phyloP scores from a whole-genome alignment of 306 rosid genomes.

The Betula pendula region DNA sequence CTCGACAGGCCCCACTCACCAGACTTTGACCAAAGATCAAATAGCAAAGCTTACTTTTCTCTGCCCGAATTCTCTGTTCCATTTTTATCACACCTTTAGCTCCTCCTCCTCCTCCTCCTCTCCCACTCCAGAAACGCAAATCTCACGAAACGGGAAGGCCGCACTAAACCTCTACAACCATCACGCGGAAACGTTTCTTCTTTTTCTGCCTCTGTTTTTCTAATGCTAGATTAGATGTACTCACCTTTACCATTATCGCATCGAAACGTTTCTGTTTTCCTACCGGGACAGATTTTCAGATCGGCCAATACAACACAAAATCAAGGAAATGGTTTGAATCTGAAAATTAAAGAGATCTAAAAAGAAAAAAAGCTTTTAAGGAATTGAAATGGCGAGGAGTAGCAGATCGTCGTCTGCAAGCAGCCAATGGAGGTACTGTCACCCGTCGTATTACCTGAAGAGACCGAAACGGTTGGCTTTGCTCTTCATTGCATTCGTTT shows the following conservation, averaged over 20 bases:
- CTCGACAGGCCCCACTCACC: too few relatives aligned
- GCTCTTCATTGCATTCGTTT: constrained; percentile 77
- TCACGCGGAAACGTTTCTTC: too few relatives aligned
- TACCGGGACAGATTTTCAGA: neutral
- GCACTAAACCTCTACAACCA: too few relatives aligned
- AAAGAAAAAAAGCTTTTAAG: neutral
- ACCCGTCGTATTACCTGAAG: constrained; percentile 84
- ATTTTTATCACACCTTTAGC: too few relatives aligned
- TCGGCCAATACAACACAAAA: neutral
- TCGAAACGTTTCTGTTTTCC: neutral
- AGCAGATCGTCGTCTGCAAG: constrained; percentile 55
- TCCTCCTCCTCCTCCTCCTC: neutral
- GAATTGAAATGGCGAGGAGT: constrained; percentile 59
- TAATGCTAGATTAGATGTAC: neutral
- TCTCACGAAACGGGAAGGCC: constrained; percentile 32
- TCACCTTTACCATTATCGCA: neutral
- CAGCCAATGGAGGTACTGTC: constrained; percentile 63
- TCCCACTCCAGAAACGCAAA: constrained; percentile 19
- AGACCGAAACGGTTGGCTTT: constrained; percentile 86
- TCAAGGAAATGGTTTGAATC: constrained; percentile 16
- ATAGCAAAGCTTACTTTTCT: too few relatives aligned
- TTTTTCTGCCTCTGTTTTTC: neutral
- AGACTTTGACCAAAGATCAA: too few relatives aligned
- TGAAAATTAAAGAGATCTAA: constrained; percentile 22
- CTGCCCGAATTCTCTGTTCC: neutral